Conservation (phyloP, 2,329 filamentous ascomycete genomes). For the Lasiodiplodia gonubiensis region DNA sequence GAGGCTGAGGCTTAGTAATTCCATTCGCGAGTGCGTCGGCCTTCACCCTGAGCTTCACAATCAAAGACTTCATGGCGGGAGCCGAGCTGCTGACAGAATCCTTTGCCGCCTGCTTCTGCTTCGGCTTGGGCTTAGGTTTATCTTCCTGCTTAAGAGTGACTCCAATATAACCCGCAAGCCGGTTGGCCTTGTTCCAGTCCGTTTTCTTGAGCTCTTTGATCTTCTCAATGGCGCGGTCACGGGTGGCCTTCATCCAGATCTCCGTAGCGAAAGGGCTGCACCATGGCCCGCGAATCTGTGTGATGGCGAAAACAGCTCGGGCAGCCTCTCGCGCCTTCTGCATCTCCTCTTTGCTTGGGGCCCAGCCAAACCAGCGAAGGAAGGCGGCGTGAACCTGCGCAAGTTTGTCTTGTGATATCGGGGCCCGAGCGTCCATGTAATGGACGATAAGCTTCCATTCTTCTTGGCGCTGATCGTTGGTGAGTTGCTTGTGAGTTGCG, state of each 20-base stretch:
- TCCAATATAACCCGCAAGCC: neutral
- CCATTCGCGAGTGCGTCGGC: neutral
- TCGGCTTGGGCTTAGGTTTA: neutral
- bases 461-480: neutral
- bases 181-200: neutral
- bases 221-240: neutral
- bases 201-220: neutral
- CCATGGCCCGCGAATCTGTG: neutral
- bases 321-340: neutral
- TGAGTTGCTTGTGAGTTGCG: neutral
- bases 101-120: neutral
- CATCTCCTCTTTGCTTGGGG: neutral
- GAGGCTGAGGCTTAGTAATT: neutral
- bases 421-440: neutral
- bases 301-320: accelerated
- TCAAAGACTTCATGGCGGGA: neutral
- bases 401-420: neutral
- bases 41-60: neutral
- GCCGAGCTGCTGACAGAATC: neutral
- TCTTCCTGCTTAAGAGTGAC: neutral
- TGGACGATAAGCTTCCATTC: slow-evolving; percentile 7
- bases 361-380: slow-evolving; percentile 4
- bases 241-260: neutral
- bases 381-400: neutral
- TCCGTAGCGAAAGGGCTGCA: neutral